Evolutionary conservation across 371 early-diverging fungal species (phyloP).

Genomic region (Mucor plumbeus): DNA sequence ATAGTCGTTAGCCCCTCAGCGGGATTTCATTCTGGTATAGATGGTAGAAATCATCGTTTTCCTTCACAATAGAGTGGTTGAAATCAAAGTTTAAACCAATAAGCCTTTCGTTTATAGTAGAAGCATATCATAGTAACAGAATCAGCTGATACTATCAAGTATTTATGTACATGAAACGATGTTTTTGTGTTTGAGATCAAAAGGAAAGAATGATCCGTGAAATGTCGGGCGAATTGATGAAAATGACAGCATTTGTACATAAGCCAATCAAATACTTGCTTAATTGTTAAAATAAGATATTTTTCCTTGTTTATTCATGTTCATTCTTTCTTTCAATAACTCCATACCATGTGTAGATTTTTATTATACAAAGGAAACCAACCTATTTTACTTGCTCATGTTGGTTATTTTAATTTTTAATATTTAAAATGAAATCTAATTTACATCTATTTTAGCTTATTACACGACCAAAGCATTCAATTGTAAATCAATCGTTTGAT

Average conservation of each 20-base stretch:
- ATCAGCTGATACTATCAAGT: neutral
- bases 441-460: conserved; percentile 44
- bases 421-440: neutral
- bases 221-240: conserved; percentile 2
- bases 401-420: conserved; percentile 17
- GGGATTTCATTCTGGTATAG: too few species aligned
- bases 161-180: neutral
- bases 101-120: too few species aligned
- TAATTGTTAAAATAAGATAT: neutral
- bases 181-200: neutral
- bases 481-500: conserved; percentile 84
- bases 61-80: too few species aligned
- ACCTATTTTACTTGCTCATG: conserved; percentile 77
- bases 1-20: too few species aligned
- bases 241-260: conserved; percentile 13
- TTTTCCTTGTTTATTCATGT: conserved; percentile 4
- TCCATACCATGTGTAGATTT: conserved; percentile 72
- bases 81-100: too few species aligned
- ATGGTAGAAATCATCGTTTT: too few species aligned
- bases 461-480: conserved; percentile 82
- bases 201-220: neutral
- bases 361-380: conserved; percentile 78
- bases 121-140: too few species aligned
- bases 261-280: neutral
- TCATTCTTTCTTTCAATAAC: conserved; percentile 6